Conservation (phyloP, 805 yeast species). For the Saturnispora silvae region DNA sequence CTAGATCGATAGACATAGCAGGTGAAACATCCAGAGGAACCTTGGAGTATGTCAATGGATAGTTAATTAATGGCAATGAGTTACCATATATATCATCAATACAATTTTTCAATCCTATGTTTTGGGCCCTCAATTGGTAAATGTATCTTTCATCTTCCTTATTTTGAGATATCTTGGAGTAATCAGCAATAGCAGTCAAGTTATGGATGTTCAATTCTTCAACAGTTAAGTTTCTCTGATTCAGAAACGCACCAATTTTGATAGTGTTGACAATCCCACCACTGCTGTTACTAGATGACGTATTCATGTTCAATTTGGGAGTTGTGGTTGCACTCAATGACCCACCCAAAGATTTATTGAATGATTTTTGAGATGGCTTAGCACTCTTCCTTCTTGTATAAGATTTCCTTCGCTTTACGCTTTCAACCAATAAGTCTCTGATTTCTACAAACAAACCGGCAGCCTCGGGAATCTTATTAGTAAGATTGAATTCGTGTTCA, state of each 20-base stretch:
- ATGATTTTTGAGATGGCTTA: neutral
- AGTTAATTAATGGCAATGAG: slow-evolving; percentile 12
- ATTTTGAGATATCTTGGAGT: slow-evolving; percentile 15
- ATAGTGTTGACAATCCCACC: slow-evolving; percentile 7
- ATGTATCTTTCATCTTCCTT: slow-evolving; percentile 20
- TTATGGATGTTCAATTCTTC: slow-evolving; percentile 4
- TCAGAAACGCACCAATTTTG: slow-evolving; percentile 10
- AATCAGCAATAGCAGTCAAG: slow-evolving; percentile 16
- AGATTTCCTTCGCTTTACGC: slow-evolving; percentile 20
- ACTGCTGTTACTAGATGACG: neutral
- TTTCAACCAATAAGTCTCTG: slow-evolving; percentile 17
- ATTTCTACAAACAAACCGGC: slow-evolving; percentile 11
- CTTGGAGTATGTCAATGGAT: slow-evolving; percentile 20
- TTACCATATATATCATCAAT: slow-evolving; percentile 18
- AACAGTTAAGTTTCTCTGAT: slow-evolving; percentile 5
- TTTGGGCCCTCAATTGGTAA: slow-evolving; percentile 14
- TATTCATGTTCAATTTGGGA: neutral
- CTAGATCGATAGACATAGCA: slow-evolving; percentile 16
- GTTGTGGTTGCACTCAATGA: neutral
- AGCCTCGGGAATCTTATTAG: slow-evolving; percentile 12
- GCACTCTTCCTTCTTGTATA: slow-evolving; percentile 19
- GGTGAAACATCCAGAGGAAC: slow-evolving; percentile 17
- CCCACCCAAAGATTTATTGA: neutral
- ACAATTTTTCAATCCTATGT: slow-evolving; percentile 13
- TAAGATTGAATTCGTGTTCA: slow-evolving; percentile 11